Evolutionary conservation across 2,329 filamentous ascomycete species (phyloP).

Genomic region (Penicillium sp.): DNA sequence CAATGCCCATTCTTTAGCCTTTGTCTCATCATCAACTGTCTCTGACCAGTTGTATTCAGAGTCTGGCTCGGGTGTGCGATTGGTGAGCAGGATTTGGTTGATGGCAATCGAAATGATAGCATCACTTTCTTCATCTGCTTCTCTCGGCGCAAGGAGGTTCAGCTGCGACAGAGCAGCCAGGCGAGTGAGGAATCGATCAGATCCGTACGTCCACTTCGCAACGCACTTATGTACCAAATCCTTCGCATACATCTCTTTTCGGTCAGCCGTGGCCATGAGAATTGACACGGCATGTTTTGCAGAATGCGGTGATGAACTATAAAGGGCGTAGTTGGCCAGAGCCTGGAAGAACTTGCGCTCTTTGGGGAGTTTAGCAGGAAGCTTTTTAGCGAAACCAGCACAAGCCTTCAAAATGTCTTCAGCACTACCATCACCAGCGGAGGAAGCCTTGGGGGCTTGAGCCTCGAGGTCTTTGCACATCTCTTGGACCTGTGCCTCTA

Average conservation of each 20-base stretch:
- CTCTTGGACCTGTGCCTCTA: slow-evolving; percentile 88
- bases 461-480: slow-evolving; percentile 82
- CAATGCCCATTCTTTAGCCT: slow-evolving; percentile 78
- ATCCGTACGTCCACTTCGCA: slow-evolving; percentile 70
- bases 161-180: slow-evolving; percentile 60
- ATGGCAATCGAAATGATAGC: slow-evolving; percentile 76
- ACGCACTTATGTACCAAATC: slow-evolving; percentile 76
- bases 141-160: slow-evolving; percentile 69
- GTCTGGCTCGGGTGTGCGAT: slow-evolving; percentile 56
- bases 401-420: slow-evolving; percentile 93
- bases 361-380: slow-evolving; percentile 76
- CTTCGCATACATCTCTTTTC: slow-evolving; percentile 79
- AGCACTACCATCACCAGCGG: slow-evolving; percentile 67
- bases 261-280: slow-evolving; percentile 71
- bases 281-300: slow-evolving; percentile 95
- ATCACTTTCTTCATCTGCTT: slow-evolving; percentile 71
- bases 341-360: slow-evolving; percentile 79
- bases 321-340: slow-evolving; percentile 77
- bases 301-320: slow-evolving; percentile 74
- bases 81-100: slow-evolving; percentile 69
- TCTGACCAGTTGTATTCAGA: slow-evolving; percentile 65
- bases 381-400: slow-evolving; percentile 83
- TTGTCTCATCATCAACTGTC: slow-evolving; percentile 74
- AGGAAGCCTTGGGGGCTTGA: slow-evolving; percentile 69
- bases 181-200: slow-evolving; percentile 67